phyloP scores from a whole-genome alignment of 1,139 yeast species.

The Pneumocystis sp. region DNA sequence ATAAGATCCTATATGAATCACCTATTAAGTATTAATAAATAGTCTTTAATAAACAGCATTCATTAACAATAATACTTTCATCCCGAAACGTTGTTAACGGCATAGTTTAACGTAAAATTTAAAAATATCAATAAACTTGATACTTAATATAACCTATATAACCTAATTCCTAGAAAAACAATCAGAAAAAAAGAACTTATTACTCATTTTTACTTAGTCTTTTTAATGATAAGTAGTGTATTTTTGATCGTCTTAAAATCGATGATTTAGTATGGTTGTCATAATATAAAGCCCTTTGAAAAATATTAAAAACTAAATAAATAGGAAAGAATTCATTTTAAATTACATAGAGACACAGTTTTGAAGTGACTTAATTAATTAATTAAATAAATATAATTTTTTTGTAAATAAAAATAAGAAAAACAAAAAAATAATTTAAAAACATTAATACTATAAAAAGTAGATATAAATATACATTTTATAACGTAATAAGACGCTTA shows the following conservation, averaged over 20 bases:
- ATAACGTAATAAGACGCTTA: no score
- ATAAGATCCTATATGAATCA: slow-evolving; percentile 13
- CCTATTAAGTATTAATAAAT: not conserved
- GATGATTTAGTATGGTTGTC: not conserved
- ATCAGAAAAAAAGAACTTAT: not conserved
- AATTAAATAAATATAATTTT: no score
- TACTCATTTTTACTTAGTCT: not conserved
- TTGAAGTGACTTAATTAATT: no score
- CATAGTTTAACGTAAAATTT: not conserved
- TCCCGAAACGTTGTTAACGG: slow-evolving; percentile 16
- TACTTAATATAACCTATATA: not conserved
- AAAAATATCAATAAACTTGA: not conserved
- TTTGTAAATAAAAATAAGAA: no score
- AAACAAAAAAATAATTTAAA: no score
- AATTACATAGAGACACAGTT: no score
- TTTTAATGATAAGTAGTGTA: not conserved
- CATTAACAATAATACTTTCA: not conserved
- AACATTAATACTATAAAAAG: no score
- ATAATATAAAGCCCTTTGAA: not conserved
- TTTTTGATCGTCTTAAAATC: not conserved
- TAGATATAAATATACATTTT: no score
- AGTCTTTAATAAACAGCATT: not conserved
- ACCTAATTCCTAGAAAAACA: not conserved
- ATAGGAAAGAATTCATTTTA: no score
- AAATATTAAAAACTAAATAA: not conserved